Percentiles rank a stretch among this genome's conserved stretches.
Evolutionary conservation across 1,284 basidiomycete genomes (phyloP).

Genomic region (Coriolopsis trogii): DNA sequence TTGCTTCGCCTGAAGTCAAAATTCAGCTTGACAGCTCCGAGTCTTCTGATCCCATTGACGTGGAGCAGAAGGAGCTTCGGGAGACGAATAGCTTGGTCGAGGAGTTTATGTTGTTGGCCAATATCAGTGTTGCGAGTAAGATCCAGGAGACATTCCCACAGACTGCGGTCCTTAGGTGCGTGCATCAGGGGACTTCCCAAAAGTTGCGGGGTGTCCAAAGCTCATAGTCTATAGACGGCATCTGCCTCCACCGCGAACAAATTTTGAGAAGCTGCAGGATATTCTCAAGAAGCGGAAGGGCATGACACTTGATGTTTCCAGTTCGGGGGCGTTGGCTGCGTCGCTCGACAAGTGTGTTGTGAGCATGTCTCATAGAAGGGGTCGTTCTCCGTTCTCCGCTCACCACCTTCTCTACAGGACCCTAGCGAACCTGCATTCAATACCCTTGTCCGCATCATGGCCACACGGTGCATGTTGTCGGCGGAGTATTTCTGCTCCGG

Average conservation of each 20-base stretch:
- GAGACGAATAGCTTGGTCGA: slow-evolving; percentile 98
- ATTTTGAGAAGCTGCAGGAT: slow-evolving; percentile 97
- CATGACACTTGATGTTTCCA: slow-evolving; percentile 89
- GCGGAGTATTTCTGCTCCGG: slow-evolving; percentile 99
- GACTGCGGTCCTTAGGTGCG: slow-evolving; percentile 88
- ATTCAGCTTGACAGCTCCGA: slow-evolving; percentile 94
- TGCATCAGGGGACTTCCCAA: slow-evolving; percentile 10
- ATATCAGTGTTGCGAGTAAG: slow-evolving; percentile 90
- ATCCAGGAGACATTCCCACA: slow-evolving; percentile 96
- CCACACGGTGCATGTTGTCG: slow-evolving; percentile 97
- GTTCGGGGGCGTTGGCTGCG: slow-evolving; percentile 87
- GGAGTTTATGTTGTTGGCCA: slow-evolving; percentile 99
- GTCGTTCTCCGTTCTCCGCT: neutral
- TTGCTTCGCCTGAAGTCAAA: slow-evolving; percentile 98
- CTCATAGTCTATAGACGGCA: slow-evolving; percentile 68
- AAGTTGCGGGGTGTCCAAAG: slow-evolving; percentile 3
- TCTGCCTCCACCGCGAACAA: slow-evolving; percentile 88
- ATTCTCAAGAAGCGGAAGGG: slow-evolving; percentile 88
- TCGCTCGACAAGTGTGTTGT: slow-evolving; percentile 77
- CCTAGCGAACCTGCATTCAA: slow-evolving; percentile 88
- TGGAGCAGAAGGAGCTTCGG: slow-evolving; percentile 91
- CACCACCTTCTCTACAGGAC: slow-evolving; percentile 53
- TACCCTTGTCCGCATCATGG: slow-evolving; percentile 98
- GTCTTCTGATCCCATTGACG: slow-evolving; percentile 94
- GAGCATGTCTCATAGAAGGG: slow-evolving; percentile 16